These are phyloP conservation scores for Trichocladium uniseriatum DNA, from an alignment of 495 filamentous ascomycete species.

Conservation along the genomic window DNA sequence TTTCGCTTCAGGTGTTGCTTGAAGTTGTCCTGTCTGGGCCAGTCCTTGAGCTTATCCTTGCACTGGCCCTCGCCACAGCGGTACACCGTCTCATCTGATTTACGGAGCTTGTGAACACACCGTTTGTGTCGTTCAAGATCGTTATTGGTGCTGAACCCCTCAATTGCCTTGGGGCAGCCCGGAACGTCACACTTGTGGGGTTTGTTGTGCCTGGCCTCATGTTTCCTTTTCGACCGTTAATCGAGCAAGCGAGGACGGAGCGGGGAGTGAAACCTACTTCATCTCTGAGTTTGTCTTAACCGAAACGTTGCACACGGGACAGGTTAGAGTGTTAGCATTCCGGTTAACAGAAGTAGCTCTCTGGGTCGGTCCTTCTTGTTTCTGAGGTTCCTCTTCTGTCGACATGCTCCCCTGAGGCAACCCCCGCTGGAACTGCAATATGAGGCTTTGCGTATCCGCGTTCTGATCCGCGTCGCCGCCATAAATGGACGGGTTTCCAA, in stretches of 20 bases:
- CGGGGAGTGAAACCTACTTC: slow-evolving; percentile 25
- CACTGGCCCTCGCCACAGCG: slow-evolving; percentile 59
- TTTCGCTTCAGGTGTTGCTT: slow-evolving; percentile 74
- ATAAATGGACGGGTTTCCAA: slow-evolving; percentile 41
- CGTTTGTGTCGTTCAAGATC: slow-evolving; percentile 67
- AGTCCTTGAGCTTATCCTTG: slow-evolving; percentile 59
- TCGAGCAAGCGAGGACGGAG: background rate
- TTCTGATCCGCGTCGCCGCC: slow-evolving; percentile 31
- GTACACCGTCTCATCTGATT: slow-evolving; percentile 49
- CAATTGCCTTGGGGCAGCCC: slow-evolving; percentile 45
- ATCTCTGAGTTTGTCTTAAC: slow-evolving; percentile 44
- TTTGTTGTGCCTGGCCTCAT: slow-evolving; percentile 67
- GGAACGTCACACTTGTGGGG: slow-evolving; percentile 56
- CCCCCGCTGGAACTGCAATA: slow-evolving; percentile 19
- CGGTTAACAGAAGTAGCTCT: slow-evolving; percentile 5
- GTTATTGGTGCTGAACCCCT: slow-evolving; percentile 76
- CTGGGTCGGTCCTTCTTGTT: slow-evolving; percentile 3
- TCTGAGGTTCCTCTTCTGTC: background rate
- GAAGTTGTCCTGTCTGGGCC: slow-evolving; percentile 90
- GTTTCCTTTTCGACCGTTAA: slow-evolving; percentile 56
- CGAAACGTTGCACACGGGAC: slow-evolving; percentile 24
- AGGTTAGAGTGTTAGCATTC: slow-evolving; percentile 17
- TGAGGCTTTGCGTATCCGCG: slow-evolving; percentile 32
- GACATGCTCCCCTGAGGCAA: slow-evolving; percentile 8
- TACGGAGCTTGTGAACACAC: slow-evolving; percentile 58